Percentiles rank a stretch among this genome's conserved stretches.
These are phyloP conservation scores for Chrysanthemum lavandulifolium DNA, from an alignment of 129 eudicot genomes.

Conservation along the genomic window DNA sequence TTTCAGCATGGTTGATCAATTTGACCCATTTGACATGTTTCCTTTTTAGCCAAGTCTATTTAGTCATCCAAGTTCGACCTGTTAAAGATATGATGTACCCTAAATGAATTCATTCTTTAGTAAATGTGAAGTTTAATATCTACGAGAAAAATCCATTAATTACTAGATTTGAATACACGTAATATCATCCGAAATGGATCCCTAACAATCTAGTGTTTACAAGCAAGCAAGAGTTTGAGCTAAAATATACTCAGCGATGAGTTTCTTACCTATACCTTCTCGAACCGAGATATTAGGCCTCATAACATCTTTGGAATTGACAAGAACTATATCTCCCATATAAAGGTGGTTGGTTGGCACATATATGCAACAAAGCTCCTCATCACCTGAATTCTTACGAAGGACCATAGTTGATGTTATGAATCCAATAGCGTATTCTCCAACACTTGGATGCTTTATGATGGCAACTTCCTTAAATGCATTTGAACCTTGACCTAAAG, in stretches of 20 bases:
- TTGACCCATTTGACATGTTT: too few relatives aligned
- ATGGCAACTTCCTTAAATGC: conserved; percentile 88
- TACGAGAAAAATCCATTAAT: background rate
- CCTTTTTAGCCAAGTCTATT: too few relatives aligned
- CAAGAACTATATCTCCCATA: conserved; percentile 70
- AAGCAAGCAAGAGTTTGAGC: conserved; percentile 20
- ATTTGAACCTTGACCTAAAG: conserved; percentile 54
- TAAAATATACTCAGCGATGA: background rate
- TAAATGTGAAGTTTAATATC: too few relatives aligned
- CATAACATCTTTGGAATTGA: conserved; percentile 61
- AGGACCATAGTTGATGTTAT: conserved; percentile 71
- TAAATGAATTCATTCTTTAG: too few relatives aligned
- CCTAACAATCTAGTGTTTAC: conserved; percentile 18
- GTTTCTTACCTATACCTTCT: conserved; percentile 70
- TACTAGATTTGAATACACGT: conserved; percentile 11
- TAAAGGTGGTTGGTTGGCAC: conserved; percentile 84
- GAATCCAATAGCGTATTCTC: conserved; percentile 73
- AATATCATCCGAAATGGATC: background rate
- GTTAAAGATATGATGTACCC: too few relatives aligned
- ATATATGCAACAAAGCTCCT: conserved; percentile 76
- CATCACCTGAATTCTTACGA: conserved; percentile 54
- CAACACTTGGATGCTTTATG: conserved; percentile 68
- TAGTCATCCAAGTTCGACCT: too few relatives aligned
- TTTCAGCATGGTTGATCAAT: too few relatives aligned
- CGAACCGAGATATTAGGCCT: conserved; percentile 76